Evolutionary conservation across 73 alveolate genomes (phyloP), one percentile per base, ranked within the genome.

Genomic region (Stentor coeruleus): DNA sequence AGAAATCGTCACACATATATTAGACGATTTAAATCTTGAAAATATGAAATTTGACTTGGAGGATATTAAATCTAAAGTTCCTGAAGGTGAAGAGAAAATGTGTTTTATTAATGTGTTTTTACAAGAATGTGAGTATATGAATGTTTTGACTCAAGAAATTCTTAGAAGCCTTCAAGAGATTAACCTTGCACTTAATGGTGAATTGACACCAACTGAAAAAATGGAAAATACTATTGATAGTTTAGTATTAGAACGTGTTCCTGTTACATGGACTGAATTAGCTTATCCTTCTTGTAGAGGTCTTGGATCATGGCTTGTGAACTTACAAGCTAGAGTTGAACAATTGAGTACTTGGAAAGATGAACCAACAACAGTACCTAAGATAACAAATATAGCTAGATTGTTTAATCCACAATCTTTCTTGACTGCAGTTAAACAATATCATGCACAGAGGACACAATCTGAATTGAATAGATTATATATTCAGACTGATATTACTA

Each of bases 371-470:
- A 89, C 80, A 30, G 89, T 91, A 59, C 99, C 98, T n/a, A 97
- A 88, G 86, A 98, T 96, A 66, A 95, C 95, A 74, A 94, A 92
- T 92, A 87, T 97, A 75, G 91, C 97, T 86, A 93, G 99, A 89
- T 95, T 98, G 89, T 97, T 97, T 93, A 98, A 98, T 90, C 99
- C 99, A 0, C 94, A 96, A 87, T 97, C 99, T 77, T 98, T 96
- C 97, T 93, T 98, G 88, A 98, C 99, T 33, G 99, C 99, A 49
- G 96, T 98, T 86, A 94, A 97, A 87, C 98, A 98, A 93, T 93
- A 94, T 77, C 93, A 93, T 66, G 98, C 99, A 75, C 93, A 99
- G 93, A 92, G 90, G 73, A 89, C 90, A 86, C 96, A 92, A 76
- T 91, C 91, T 82, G 99, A 96, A 91, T 91, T 98, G 77, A 97